Evolutionary conservation across 352 stramenopile species (phyloP), one percentile per base, ranked within the genome.

Genomic region (Heterotrichella gracilis): DNA sequence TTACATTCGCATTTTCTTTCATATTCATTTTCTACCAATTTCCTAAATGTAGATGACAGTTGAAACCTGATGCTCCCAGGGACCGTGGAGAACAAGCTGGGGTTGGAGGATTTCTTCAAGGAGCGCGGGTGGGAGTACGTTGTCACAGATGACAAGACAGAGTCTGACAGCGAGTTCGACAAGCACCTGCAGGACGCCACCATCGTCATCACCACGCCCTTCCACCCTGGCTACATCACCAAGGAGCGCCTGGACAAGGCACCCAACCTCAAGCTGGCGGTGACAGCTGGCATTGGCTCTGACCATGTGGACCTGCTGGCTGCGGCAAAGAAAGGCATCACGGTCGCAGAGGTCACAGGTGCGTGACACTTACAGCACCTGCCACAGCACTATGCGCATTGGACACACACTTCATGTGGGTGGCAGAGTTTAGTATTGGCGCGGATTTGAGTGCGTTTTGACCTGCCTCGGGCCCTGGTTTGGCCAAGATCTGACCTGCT

Each of bases 121-220:
- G 71, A 74, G 23, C 74, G 75, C 42, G 76, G 76, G n/a, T 75
- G 79, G 71, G 71, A 76, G 67, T 71, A 75, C 39, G 72, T 79
- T n/a, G 75, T 79, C 20, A 79, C 76, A 69, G 75, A 69, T 41
- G 76, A 79, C 71, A 79, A 79, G 74, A 75, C 78, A 69, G 76
- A 75, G 67, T 73, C 76, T 25, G 21, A 78, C 42, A 79, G 74
- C 39, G 72, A 75, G 73, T 79, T 79, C 71, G 75, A 74, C n/a
- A 71, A 71, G 22, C 14, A 79, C 66, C 68, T 79, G 69, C 71
- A 70, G 68, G 72, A 78, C 39, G 75, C 76, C 24, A 74, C 78
- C 69, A 71, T 79, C 66, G 76, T 79, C 72, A 79, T 79, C 75
- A 79, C 76, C 42, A 75, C 78, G 74, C 76, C 76, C n/a, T 79